Evolutionary conservation across 1,284 basidiomycete genomes (phyloP).

Genomic region (Puccinia novopanici): DNA sequence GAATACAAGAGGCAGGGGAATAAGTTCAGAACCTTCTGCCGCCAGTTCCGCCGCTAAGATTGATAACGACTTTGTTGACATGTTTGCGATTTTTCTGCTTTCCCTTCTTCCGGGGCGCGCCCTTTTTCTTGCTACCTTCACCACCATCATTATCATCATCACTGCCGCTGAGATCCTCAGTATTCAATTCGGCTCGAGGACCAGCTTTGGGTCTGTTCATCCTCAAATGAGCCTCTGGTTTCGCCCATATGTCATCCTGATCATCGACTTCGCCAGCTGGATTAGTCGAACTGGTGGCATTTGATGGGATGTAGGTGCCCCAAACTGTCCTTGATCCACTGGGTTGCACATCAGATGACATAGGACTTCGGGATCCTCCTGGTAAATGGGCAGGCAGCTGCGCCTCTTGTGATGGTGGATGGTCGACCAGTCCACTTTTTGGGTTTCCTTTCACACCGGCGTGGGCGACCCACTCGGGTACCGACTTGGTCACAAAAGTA

Average conservation of each 20-base stretch:
- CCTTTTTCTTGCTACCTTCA: conserved; percentile 27
- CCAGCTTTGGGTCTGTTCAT: not conserved
- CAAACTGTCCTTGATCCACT: conserved; percentile 48
- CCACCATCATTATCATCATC: conserved; percentile 22
- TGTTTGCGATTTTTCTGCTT: conserved; percentile 34
- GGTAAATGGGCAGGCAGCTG: not conserved
- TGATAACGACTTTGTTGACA: conserved; percentile 36
- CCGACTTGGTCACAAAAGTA: conserved; percentile 4
- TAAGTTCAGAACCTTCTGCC: conserved; percentile 16
- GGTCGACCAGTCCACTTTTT: not conserved
- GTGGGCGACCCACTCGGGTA: not conserved
- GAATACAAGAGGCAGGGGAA: not conserved
- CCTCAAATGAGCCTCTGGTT: not conserved
- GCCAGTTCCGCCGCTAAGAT: conserved; percentile 30
- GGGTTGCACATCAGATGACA: conserved; percentile 1
- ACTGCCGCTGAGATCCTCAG: conserved; percentile 24
- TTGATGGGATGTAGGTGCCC: conserved; percentile 36
- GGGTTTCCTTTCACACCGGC: not conserved
- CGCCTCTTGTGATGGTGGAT: not conserved
- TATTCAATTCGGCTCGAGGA: conserved; percentile 21
- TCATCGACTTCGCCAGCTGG: not conserved
- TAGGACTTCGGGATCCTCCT: not conserved
- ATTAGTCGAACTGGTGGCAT: not conserved
- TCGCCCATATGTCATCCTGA: conserved; percentile 24
- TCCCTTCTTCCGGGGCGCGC: conserved; percentile 14